These are phyloP conservation scores for Melaleuca quinquenervia DNA, from an alignment of 345 rosid genomes.

Conservation along the genomic window DNA sequence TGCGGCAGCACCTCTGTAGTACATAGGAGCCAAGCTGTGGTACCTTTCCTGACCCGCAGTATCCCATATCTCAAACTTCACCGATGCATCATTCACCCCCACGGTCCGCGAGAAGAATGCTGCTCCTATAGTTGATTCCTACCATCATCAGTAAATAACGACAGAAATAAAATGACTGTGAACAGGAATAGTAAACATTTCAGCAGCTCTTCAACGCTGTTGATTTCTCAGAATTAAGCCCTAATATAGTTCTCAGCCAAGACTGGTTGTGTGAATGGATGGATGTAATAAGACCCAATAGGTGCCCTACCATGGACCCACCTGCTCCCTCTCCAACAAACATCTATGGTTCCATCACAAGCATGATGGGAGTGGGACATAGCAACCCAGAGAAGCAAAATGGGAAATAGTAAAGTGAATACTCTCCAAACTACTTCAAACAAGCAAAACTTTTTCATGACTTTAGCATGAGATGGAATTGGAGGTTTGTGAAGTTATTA, in stretches of 20 bases:
- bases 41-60: conserved; percentile 62
- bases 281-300: background rate
- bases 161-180: background rate
- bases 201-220: background rate
- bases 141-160: background rate
- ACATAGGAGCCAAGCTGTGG: conserved; percentile 68
- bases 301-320: background rate
- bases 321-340: background rate
- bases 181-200: background rate
- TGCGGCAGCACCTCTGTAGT: conserved; percentile 64
- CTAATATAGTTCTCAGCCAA: no score
- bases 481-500: background rate
- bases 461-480: background rate
- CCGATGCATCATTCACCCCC: conserved; percentile 47
- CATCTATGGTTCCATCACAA: background rate
- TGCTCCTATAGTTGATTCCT: conserved; percentile 64
- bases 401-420: background rate
- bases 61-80: conserved; percentile 63
- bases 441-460: background rate
- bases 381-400: background rate
- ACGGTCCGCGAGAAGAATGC: conserved; percentile 58
- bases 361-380: background rate
- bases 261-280: background rate
- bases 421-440: background rate
- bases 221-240: background rate